These are phyloP conservation scores for Cicer chorassanicum DNA, from an alignment of 306 rosid species.

Conservation along the genomic window DNA sequence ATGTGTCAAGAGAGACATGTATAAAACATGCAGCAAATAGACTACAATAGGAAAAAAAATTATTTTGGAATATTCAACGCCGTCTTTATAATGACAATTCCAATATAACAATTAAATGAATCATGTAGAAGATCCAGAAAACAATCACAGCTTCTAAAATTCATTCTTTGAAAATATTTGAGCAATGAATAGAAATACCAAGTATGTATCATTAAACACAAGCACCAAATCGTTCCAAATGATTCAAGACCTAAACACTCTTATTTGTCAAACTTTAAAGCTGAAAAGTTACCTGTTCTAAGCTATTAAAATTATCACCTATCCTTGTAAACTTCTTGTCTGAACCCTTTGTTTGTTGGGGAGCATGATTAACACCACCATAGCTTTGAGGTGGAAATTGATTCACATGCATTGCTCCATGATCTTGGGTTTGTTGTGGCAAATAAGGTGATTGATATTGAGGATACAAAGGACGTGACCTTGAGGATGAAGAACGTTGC, in stretches of 20 bases:
- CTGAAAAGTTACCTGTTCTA: slow-evolving; percentile 69
- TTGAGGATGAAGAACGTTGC: slow-evolving; percentile 53
- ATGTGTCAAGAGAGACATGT: background rate
- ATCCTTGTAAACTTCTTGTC: slow-evolving; percentile 77
- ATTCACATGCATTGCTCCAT: slow-evolving; percentile 40
- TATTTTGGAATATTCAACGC: background rate
- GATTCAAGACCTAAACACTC: slow-evolving; percentile 16
- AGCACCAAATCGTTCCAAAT: slow-evolving; percentile 13
- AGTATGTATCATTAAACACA: slow-evolving; percentile 15
- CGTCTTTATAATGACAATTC: background rate
- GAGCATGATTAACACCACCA: slow-evolving; percentile 49
- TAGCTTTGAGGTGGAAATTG: slow-evolving; percentile 51
- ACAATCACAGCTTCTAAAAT: slow-evolving; percentile 15
- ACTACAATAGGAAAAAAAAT: slow-evolving; percentile 10
- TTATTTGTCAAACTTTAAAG: slow-evolving; percentile 30
- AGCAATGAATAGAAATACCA: slow-evolving; percentile 7
- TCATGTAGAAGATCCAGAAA: background rate
- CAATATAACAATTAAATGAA: slow-evolving; percentile 15
- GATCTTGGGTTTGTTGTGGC: slow-evolving; percentile 54
- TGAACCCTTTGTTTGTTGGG: slow-evolving; percentile 48
- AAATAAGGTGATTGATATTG: slow-evolving; percentile 58
- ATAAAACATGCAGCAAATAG: slow-evolving; percentile 37
- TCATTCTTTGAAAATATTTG: background rate
- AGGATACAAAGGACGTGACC: slow-evolving; percentile 55
- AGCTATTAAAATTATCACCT: slow-evolving; percentile 66